Evolutionary conservation across 1,284 basidiomycete genomes (phyloP).

Genomic region (Entoloma clypeatum): DNA sequence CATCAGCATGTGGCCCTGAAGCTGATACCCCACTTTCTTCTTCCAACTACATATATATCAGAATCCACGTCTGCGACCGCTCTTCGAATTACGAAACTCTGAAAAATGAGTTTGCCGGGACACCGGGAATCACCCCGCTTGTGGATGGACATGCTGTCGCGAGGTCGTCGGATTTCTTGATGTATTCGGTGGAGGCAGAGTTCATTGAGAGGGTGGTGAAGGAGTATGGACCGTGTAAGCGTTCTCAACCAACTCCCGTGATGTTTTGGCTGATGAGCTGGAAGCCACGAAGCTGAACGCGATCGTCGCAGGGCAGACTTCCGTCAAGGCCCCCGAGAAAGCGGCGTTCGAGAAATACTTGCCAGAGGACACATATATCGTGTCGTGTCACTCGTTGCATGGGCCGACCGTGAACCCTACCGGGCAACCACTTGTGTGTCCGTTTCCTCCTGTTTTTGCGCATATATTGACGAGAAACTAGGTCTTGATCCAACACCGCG

Average conservation of each 20-base stretch:
- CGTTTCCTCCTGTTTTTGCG: not conserved
- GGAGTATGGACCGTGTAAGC: constrained; percentile 87
- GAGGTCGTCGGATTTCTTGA: constrained; percentile 81
- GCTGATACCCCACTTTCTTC: not conserved
- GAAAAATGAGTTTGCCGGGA: constrained; percentile 55
- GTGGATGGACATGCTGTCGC: constrained; percentile 83
- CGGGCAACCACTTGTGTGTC: constrained; percentile 84
- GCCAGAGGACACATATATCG: constrained; percentile 83
- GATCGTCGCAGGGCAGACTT: constrained; percentile 93
- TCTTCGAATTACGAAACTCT: constrained; percentile 75
- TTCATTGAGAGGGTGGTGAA: constrained; percentile 81
- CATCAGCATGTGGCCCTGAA: constrained; percentile 3
- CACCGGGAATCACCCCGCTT: constrained; percentile 62
- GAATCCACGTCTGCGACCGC: constrained; percentile 91
- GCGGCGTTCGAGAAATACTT: constrained; percentile 89
- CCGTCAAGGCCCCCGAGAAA: constrained; percentile 93
- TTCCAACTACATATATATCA: constrained; percentile 26
- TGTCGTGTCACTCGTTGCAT: constrained; percentile 94
- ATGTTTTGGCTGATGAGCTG: constrained; percentile 1
- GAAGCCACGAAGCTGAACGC: constrained; percentile 89
- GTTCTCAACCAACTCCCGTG: not conserved
- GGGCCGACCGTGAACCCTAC: constrained; percentile 88
- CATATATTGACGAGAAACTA: constrained; percentile 28
- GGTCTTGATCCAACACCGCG: constrained; percentile 90
- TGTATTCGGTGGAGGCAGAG: constrained; percentile 95